These are phyloP conservation scores for Rhodotorula diobovata DNA, from an alignment of 768 basidiomycete genomes.

Conservation along the genomic window DNA sequence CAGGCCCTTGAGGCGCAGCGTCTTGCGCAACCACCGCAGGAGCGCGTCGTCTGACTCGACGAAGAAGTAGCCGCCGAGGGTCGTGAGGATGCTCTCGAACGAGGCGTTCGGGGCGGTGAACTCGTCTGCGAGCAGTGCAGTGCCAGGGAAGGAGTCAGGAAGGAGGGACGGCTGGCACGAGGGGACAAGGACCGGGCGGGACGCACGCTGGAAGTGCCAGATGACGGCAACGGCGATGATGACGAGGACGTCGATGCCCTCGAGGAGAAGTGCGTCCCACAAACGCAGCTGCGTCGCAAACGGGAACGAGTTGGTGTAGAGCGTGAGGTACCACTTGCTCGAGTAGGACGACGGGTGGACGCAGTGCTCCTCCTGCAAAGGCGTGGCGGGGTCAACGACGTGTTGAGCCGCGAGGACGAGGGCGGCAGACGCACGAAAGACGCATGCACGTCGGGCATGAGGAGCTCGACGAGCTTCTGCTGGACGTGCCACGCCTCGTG, in stretches of 20 bases:
- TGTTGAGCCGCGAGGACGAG: not conserved
- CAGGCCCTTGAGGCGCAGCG: constrained; percentile 58
- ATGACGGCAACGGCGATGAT: constrained; percentile 80
- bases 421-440: constrained; percentile 59
- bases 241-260: constrained; percentile 83
- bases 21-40: constrained; percentile 70
- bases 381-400: not conserved
- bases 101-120: constrained; percentile 69
- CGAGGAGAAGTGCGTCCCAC: constrained; percentile 90
- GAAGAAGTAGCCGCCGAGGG: constrained; percentile 90
- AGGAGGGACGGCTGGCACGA: not conserved
- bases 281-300: constrained; percentile 89
- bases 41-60: constrained; percentile 82
- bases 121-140: constrained; percentile 58
- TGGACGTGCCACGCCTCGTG: constrained; percentile 94
- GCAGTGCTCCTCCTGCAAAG: constrained; percentile 63
- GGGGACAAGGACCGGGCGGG: too few species aligned
- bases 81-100: constrained; percentile 86
- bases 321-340: constrained; percentile 98
- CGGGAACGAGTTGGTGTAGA: constrained; percentile 91
- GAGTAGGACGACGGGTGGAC: constrained; percentile 92
- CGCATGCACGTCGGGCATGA: constrained; percentile 83
- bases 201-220: constrained; percentile 80
- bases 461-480: constrained; percentile 75
- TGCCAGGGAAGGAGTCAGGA: not conserved